Percentiles rank a stretch among this genome's conserved stretches.
Evolutionary conservation across 2,329 filamentous ascomycete genomes (phyloP).

Genomic region (Pseudopyricularia javanii): DNA sequence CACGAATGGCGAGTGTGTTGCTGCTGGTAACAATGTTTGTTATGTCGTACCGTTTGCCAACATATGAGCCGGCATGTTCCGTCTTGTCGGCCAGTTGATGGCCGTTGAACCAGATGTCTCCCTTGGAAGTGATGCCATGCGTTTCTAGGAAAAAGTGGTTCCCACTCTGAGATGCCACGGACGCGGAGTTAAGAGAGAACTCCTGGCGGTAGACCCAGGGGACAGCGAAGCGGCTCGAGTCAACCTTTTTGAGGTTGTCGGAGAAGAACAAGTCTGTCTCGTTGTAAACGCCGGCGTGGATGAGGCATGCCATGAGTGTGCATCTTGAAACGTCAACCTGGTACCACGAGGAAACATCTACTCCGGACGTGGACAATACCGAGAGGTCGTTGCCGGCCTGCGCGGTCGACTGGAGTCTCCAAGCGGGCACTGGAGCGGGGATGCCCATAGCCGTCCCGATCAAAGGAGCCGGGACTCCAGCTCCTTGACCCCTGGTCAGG

Average conservation of each 20-base stretch:
- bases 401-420: conserved; percentile 35
- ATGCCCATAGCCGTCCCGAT: conserved; percentile 12
- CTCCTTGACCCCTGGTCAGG: background rate
- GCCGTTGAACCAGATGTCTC: conserved; percentile 49
- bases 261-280: conserved; percentile 45
- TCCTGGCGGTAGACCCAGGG: conserved; percentile 49
- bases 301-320: conserved; percentile 44
- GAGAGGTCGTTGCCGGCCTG: conserved; percentile 20
- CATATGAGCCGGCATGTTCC: conserved; percentile 43
- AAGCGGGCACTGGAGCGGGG: conserved; percentile 24
- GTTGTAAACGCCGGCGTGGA: conserved; percentile 37
- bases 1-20: conserved; percentile 41
- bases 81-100: conserved; percentile 32
- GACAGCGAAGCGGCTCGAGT: conserved; percentile 32
- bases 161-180: conserved; percentile 5
- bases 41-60: conserved; percentile 41
- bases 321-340: conserved; percentile 30
- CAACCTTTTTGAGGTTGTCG: conserved; percentile 26
- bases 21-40: conserved; percentile 24
- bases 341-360: conserved; percentile 38
- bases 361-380: conserved; percentile 25
- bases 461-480: conserved; percentile 6
- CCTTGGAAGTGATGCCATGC: conserved; percentile 46
- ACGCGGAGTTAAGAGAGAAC: conserved; percentile 23
- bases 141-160: conserved; percentile 41